phyloP scores from a whole-genome alignment of 176 grass and related monocot genomes.

The Microstegium vimineum region DNA sequence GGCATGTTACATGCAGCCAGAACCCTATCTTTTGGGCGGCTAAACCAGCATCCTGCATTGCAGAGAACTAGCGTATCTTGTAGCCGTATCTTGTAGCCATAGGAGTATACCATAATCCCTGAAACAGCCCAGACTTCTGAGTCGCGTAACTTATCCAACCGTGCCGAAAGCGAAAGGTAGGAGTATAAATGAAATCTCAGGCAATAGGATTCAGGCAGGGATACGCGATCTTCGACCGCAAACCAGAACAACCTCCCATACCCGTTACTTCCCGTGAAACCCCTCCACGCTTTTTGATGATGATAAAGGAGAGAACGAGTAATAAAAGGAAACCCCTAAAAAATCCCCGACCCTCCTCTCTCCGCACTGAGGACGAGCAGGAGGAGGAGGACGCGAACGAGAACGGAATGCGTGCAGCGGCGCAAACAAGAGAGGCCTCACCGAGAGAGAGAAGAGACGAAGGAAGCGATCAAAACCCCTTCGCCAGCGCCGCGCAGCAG shows the following conservation, averaged over 20 bases:
- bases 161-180: background rate
- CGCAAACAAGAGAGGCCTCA: background rate
- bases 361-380: background rate
- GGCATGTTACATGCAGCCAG: background rate
- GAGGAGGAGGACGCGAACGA: background rate
- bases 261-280: background rate
- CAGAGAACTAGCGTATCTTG: background rate
- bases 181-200: too few species aligned
- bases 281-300: background rate
- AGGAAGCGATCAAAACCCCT: background rate
- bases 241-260: background rate
- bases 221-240: background rate
- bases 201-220: too few species aligned
- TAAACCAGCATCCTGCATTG: background rate
- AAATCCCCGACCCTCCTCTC: background rate
- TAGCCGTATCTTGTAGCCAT: background rate
- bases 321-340: background rate
- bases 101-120: background rate
- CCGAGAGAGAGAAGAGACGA: background rate
- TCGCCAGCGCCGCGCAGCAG: background rate
- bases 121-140: too few species aligned
- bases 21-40: background rate
- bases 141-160: background rate
- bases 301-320: background rate
- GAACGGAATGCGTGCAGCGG: background rate